phyloP scores from a whole-genome alignment of 208 protist genomes.

The Vickermania ingenoplastis region DNA sequence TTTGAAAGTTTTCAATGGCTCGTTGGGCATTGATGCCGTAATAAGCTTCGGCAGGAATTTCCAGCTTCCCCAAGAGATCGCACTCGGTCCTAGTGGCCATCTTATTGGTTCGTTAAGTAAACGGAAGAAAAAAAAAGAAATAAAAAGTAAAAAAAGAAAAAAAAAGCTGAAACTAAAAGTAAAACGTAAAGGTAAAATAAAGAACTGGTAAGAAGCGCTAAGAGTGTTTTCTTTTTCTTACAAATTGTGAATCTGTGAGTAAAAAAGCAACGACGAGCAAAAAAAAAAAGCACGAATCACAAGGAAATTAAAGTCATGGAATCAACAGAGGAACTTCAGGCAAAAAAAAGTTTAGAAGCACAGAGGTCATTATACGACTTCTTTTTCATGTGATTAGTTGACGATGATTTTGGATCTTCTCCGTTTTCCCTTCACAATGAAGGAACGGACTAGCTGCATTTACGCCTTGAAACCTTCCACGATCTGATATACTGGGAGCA shows the following conservation, averaged over 20 bases:
- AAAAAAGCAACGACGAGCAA: no score
- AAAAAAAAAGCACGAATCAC: no score
- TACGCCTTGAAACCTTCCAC: neutral
- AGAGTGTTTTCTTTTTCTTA: constrained; percentile 3
- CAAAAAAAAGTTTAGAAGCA: no score
- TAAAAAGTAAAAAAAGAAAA: constrained; percentile 11
- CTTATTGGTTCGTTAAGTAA: neutral
- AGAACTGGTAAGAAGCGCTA: neutral
- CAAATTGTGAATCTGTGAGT: no score
- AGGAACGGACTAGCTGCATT: no score
- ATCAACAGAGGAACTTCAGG: no score
- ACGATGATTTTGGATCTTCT: no score
- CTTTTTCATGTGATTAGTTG: no score
- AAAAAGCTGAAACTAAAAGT: no score
- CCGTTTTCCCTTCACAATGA: no score
- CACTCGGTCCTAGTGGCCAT: constrained; percentile 5
- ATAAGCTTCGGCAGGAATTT: constrained; percentile 10
- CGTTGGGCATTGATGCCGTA: constrained; percentile 14
- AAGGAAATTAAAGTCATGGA: no score
- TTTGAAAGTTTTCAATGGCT: constrained; percentile 14
- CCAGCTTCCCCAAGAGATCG: constrained; percentile 7
- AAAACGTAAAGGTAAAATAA: neutral
- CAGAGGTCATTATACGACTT: no score
- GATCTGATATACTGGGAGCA: constrained; percentile 3
- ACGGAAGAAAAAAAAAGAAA: constrained; percentile 5